Evolutionary conservation across 768 basidiomycete species (phyloP), one percentile per base, ranked within the genome.

Genomic region (Amanita inopinata): DNA sequence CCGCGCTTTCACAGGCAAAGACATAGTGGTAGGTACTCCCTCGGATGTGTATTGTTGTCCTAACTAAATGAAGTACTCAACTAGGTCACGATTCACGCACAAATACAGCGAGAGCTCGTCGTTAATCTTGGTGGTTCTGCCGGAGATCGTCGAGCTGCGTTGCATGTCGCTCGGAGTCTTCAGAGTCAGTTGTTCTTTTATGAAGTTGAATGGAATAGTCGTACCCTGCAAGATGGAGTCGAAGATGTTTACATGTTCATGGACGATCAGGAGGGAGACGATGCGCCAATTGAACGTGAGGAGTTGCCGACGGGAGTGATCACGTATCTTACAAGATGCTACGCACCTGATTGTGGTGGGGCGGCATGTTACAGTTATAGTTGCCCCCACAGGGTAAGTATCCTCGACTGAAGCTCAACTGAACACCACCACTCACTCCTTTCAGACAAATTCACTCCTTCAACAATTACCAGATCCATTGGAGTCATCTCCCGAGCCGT

Each of bases 171-270:
- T 3, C 80, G 90, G 28, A 88, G 86, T 45, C 68, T 98, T 27
- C 92, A 97, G 56, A 82, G 76, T 46, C 90, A 94, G 57, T 71
- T 98, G 3, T 97, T 91, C 70, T 93, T 96, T 61, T 89, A 90
- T 56, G 94, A 98, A 58, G 92, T 97, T 5, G 92, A 97, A 56
- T 94, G 92, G 88, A 89, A 85, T 22, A 79, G 80, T 38, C 77
- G 80, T 14, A 69, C 80, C 1, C 62, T 96, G 42, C 78, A 84
- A 43, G 91, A 93, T 54, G 81, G 85, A 2, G 85, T 93, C 3
- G 91, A 93, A 53, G 89, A 93, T 48, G 91, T 96, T 4, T 96
- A 87, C 63, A 86, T 84, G 71, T 94, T 96, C 60, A 66, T 88
- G 54, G 89, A 89, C 45, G 91, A 93, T 49, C 70, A 74, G 28